phyloP scores from a whole-genome alignment of 352 stramenopile genomes.

The Pythium pyrilobum region DNA sequence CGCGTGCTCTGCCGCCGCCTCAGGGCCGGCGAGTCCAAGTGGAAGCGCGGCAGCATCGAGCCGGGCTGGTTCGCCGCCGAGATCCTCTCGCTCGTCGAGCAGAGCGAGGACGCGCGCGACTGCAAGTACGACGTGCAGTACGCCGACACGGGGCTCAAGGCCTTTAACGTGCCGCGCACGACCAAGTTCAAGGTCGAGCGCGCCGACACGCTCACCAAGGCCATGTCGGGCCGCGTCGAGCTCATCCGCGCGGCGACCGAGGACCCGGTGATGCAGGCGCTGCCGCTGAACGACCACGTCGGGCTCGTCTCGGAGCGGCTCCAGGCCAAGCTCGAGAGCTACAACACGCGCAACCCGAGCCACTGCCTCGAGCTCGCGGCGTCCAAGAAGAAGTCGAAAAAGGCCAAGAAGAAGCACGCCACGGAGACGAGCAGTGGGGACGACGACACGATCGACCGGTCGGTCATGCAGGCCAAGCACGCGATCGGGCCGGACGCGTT shows the following conservation, averaged over 20 bases:
- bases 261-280: conserved; percentile 85
- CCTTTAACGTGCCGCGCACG: conserved; percentile 69
- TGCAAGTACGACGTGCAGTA: conserved; percentile 87
- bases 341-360: conserved; percentile 76
- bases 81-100: conserved; percentile 55
- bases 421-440: conserved; percentile 52
- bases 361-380: conserved; percentile 54
- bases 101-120: conserved; percentile 60
- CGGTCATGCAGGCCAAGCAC: conserved; percentile 78
- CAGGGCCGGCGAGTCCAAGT: conserved; percentile 77
- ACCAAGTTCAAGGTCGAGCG: conserved; percentile 73
- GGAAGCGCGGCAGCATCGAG: conserved; percentile 83
- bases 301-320: conserved; percentile 86
- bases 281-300: conserved; percentile 81
- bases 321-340: conserved; percentile 68
- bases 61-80: conserved; percentile 63
- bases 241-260: conserved; percentile 66
- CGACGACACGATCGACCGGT: conserved; percentile 41
- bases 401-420: conserved; percentile 64
- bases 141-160: conserved; percentile 75
- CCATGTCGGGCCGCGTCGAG: conserved; percentile 78
- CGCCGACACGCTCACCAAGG: conserved; percentile 53
- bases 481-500: conserved; percentile 73
- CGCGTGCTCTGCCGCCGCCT: conserved; percentile 65
- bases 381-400: conserved; percentile 73